Base-by-base conservation (phyloP, 2,329 filamentous ascomycete species). In the Hypoxylon sp. region DNA sequence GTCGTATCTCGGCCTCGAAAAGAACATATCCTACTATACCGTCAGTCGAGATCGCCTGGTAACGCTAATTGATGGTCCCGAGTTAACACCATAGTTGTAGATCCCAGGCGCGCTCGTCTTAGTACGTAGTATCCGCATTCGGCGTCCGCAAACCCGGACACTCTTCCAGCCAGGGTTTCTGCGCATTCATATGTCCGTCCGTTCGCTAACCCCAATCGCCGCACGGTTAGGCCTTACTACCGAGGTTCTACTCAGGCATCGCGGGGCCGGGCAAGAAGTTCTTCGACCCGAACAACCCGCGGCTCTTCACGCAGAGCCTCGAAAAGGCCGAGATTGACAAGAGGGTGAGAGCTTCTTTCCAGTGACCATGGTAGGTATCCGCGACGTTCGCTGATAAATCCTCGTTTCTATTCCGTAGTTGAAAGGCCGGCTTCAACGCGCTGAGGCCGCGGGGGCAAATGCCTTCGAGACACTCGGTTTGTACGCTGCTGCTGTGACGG, bases 1-100 rank as follows among this genome's bases (percentile, higher is more conserved):
- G 58, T 67, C 71, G 14, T 67, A 73, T 56, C 67, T 75, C 43
- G 61, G 70, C 11, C 47, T 67, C 30, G 72, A 75, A n/a, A 72
- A 70, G 58, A 77, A 78, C 50, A 67, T 75, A 45, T 74, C 77
- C n/a, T 76, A 76, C 64, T 73, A 71, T 56, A 76, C 73, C 14
- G 74, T 76, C 16, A 60, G 74, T 71, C 27, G n/a, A 58, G 8
- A 19, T 11, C 16, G 2, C 27, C 2, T 29, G 32, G 9, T 27
- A 39, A 34, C 8, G 9, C 23, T n/a, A 6, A 27, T 27, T 21
- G 25, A 9, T 3, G 63, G 43, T 37, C 21, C 43, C 46, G 21
- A 65, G 48, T 64, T 63, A 50, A 64, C 48, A 29, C 6, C 16
- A 14, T 11, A 14, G 9, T n/a, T 29, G 21, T 27, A 76, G 74